A percentile compares a stretch with the other conserved stretches of the same genome.
phyloP scores from a whole-genome alignment of 331 rosid genomes.

The Erythrophleum ivorense region DNA sequence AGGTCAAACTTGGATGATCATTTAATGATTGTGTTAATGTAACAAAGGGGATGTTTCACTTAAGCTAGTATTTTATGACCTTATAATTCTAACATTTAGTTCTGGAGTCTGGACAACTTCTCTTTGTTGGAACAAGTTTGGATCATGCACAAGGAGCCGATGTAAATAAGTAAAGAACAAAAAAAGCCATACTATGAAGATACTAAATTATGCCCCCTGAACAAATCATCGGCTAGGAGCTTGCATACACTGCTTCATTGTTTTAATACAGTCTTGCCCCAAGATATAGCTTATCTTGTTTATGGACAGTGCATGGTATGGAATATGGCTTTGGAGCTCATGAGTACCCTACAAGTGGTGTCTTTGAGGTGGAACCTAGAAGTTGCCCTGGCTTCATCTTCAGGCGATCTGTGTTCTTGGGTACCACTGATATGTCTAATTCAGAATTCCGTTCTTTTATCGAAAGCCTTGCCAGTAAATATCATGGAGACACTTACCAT shows the following conservation, averaged over 20 bases:
- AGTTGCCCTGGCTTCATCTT: conserved; percentile 97
- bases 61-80: background rate
- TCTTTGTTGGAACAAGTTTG: background rate
- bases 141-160: background rate
- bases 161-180: background rate
- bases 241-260: conserved; percentile 24
- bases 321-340: conserved; percentile 98
- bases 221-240: conserved; percentile 16
- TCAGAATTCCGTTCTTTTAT: conserved; percentile 77
- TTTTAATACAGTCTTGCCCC: conserved; percentile 23
- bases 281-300: conserved; percentile 43
- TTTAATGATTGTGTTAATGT: background rate
- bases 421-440: conserved; percentile 80
- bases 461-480: conserved; percentile 75
- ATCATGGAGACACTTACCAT: conserved; percentile 95
- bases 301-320: conserved; percentile 72
- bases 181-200: background rate
- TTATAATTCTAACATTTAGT: background rate
- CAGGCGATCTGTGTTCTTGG: conserved; percentile 79
- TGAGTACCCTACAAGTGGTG: conserved; percentile 86
- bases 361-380: conserved; percentile 96
- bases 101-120: background rate
- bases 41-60: background rate
- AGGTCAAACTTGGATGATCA: background rate
- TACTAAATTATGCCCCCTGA: conserved; percentile 3